Base-by-base conservation (phyloP, 2,329 filamentous ascomycete species). In the Fusarium longipes region DNA sequence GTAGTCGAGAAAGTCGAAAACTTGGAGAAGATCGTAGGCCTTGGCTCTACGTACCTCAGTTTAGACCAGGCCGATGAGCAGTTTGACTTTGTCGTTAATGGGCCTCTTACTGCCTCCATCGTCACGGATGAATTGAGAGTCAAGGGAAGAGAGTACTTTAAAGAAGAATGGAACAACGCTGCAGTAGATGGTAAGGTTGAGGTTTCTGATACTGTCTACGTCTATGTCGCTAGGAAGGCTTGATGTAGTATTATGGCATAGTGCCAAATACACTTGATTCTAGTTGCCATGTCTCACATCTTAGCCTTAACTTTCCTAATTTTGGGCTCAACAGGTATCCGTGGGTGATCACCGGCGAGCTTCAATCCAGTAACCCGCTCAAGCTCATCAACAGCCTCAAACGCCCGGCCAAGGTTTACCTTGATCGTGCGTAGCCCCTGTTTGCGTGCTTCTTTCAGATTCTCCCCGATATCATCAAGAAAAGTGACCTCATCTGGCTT, bases 391-490 rank as follows among this genome's bases (percentile, higher is more conserved):
- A 98, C 94, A 1, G 95, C 94, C 76, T 94, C 89, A 75, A 87
- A 91, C 2, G 91, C 88, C 76, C 85, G 88, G 3, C 94, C 94
- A 27, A 98, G 80, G 10, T 86, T 82, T 2, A 98, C 96, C 79
- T 95, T 97, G 68, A 98, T 86, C 0, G 95, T 98, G 56, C 84
- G 80, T 77, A 98, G 90, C 0, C 95, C 95, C 22, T 89, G 81
- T 47, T 84, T 84, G 78, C 84, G 91, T 1, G 89, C 96, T 42
- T 86, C 90, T 82, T 94, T 96, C 58, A 98, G 78, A 76, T 99
- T 99, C 78, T 94, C 89, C 3, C 96, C 96, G 76, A 99, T 97
- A 73, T 97, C 94, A 76, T 97, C 96, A 48, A 97, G 79, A 76
- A 99, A 99, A 6, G 97, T 79, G 42, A 97, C 82, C 55, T 97